Conservation (phyloP, 1,284 basidiomycete species). For the Macrocybe sp. region DNA sequence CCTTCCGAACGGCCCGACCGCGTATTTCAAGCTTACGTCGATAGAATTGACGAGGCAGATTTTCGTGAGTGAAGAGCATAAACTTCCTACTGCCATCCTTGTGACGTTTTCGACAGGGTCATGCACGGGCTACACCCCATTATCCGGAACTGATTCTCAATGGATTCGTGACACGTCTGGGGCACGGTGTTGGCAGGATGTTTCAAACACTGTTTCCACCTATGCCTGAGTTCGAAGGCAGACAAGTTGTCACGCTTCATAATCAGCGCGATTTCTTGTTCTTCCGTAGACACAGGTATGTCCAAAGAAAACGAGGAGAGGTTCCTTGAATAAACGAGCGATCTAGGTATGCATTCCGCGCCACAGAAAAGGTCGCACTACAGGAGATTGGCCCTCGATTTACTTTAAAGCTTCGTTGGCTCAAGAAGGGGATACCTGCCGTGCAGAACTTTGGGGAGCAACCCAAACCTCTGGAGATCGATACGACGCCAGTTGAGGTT, state of each 20-base stretch:
- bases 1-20: constrained; percentile 90
- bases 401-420: constrained; percentile 88
- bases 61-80: constrained; percentile 42
- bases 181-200: constrained; percentile 89
- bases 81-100: neutral
- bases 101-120: constrained; percentile 51
- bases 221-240: constrained; percentile 91
- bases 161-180: constrained; percentile 91
- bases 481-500: constrained; percentile 36
- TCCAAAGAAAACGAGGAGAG: neutral
- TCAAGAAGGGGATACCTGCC: constrained; percentile 86
- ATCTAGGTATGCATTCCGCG: constrained; percentile 85
- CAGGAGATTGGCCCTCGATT: constrained; percentile 99
- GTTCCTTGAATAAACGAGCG: neutral
- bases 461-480: constrained; percentile 58
- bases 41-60: constrained; percentile 85
- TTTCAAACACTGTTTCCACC: constrained; percentile 96
- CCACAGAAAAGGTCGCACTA: constrained; percentile 85
- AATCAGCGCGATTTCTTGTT: constrained; percentile 99
- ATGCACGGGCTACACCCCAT: constrained; percentile 90
- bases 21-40: constrained; percentile 94
- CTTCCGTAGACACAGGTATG: constrained; percentile 87
- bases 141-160: constrained; percentile 96
- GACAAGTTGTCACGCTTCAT: constrained; percentile 96
- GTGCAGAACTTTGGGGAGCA: constrained; percentile 64